Base-by-base conservation (phyloP, 352 stramenopile species). In the Ochromonadaceae sp. region DNA sequence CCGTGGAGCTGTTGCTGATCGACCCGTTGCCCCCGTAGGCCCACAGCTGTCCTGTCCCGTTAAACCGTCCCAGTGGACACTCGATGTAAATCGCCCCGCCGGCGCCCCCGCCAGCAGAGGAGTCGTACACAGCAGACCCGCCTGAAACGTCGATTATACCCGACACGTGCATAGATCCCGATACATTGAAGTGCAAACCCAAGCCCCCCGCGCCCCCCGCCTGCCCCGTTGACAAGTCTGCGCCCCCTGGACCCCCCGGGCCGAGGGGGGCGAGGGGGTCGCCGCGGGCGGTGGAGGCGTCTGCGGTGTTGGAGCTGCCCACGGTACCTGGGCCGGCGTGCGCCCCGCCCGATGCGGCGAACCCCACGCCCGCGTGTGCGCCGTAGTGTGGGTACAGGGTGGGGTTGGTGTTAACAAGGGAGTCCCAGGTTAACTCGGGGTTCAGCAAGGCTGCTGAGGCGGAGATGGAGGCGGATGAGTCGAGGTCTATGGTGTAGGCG, bases 21-120 rank as follows among this genome's bases (percentile, higher is more conserved):
- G 39, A 41, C 28, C 55, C 55, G 39, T 63, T 30, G 40, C 55
- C 55, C 38, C 55, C 55, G 41, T 52, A 38, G 1, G 55, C 22
- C 20, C 3, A 50, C 25, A 63, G 26, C 7, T 3, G 9, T 26
- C 55, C 55, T 31, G 4, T 63, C 4, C 55, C 55, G 15, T 2
- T 7, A 4, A 63, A 31, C 9, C 3, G 28, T n/a, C 5, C 35
- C 36, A 2, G 12, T 4, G 31, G 4, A 57, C 22, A 60, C 36
- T 63, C 2, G 25, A 63, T 63, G 2, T 26, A 47, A 4, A 63
- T 10, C 31, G 35, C 38, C 36, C 55, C 55, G 9, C 55, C 55
- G 31, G 55, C 55, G 26, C 55, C 55, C 28, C 55, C 55, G 20
- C 55, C 55, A 31, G 35, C 34, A 20, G 2, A 7, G 36, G 7